A percentile compares a stretch with the other conserved stretches of the same genome.
Conservation (phyloP, 2,329 filamentous ascomycete species). For the Paraphaeosphaeria sporulosa region DNA sequence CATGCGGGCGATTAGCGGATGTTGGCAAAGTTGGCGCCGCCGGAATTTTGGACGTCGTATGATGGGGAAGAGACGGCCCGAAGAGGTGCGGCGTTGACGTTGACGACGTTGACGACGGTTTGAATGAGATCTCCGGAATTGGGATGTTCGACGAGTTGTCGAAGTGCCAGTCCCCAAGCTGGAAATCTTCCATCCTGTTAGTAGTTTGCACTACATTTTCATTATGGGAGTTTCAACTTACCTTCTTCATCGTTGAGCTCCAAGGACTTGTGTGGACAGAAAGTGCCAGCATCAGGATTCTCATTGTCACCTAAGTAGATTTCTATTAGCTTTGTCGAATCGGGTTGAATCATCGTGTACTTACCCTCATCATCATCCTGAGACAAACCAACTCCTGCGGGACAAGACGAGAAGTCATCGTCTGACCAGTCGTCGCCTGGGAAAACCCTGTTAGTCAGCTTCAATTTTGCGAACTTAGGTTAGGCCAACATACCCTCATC, state of each 20-base stretch:
- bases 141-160: background rate
- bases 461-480: too few relatives aligned
- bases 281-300: too few relatives aligned
- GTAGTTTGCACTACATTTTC: background rate
- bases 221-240: background rate
- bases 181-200: background rate
- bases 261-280: background rate
- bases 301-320: conserved; percentile 1
- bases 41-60: background rate
- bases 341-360: background rate
- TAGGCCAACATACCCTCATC: too few relatives aligned
- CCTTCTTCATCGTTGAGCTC: conserved; percentile 5
- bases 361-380: background rate
- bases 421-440: too few relatives aligned
- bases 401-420: too few relatives aligned
- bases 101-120: background rate
- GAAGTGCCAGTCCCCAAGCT: conserved; percentile 2
- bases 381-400: background rate
- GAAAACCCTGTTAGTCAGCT: too few relatives aligned
- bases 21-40: background rate
- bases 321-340: background rate
- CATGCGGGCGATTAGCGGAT: background rate
- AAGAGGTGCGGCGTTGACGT: background rate
- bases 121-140: background rate
- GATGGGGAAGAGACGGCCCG: background rate